Evolutionary conservation across 2,329 filamentous ascomycete genomes (phyloP).

Genomic region (Aspergillus luchuensis): DNA sequence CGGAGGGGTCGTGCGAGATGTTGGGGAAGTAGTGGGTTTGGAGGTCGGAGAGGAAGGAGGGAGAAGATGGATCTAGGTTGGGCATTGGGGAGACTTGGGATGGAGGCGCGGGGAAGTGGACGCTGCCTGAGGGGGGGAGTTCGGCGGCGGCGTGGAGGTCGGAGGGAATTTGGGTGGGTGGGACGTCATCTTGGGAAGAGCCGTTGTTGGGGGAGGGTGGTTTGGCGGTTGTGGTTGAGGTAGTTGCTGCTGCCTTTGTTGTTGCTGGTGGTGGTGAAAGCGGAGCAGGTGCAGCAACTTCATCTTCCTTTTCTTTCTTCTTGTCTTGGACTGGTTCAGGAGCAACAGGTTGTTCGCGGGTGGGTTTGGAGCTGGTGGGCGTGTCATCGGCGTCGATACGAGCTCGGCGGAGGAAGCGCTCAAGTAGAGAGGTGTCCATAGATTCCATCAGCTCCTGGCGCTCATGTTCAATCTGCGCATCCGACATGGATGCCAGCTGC

Average conservation of each 20-base stretch:
- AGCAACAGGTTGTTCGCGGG: neutral
- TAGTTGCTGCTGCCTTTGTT: neutral
- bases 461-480: conserved; percentile 77
- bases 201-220: conserved; percentile 8
- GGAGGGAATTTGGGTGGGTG: conserved; percentile 37
- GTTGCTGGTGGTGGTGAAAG: conserved; percentile 2
- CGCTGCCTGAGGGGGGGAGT: conserved; percentile 35
- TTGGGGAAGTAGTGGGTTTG: conserved; percentile 93
- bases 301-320: neutral
- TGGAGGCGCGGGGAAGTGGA: conserved; percentile 50
- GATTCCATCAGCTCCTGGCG: conserved; percentile 76
- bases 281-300: conserved; percentile 3
- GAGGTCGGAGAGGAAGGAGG: conserved; percentile 79
- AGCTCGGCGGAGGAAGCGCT: conserved; percentile 73
- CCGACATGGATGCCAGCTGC: conserved; percentile 74
- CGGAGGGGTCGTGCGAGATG: conserved; percentile 79
- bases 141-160: conserved; percentile 46
- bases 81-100: conserved; percentile 55
- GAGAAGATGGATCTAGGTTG: conserved; percentile 79
- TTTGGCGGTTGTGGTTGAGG: neutral
- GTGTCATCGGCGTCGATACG: conserved; percentile 66
- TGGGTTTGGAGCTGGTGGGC: conserved; percentile 6
- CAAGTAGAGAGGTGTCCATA: conserved; percentile 73
- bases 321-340: neutral
- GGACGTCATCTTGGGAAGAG: conserved; percentile 33